These are phyloP conservation scores for Proliferodiscus dingleyae DNA, from an alignment of 2,329 filamentous ascomycete genomes.

Conservation along the genomic window DNA sequence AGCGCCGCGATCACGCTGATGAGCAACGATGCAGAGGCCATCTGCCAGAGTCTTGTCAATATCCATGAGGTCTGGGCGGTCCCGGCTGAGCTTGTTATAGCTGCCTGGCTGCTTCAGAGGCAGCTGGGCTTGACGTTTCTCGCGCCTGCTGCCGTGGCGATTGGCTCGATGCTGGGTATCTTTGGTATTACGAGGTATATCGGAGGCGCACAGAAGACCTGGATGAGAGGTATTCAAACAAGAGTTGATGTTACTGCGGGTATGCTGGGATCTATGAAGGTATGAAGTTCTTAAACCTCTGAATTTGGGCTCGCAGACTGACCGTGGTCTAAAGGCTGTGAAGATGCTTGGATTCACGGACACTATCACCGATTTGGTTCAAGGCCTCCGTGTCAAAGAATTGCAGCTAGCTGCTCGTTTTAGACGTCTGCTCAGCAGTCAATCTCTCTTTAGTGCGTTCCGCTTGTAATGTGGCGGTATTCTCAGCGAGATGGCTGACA, in stretches of 20 bases:
- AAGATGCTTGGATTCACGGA: conserved; percentile 33
- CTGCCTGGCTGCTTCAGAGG: conserved; percentile 27
- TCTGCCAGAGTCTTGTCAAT: conserved; percentile 25
- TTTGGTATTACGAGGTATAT: conserved; percentile 15
- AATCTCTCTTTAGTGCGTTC: background rate
- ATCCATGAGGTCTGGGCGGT: conserved; percentile 27
- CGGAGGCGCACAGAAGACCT: conserved; percentile 17
- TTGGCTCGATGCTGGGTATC: conserved; percentile 7
- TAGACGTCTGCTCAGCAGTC: background rate
- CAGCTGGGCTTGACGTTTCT: conserved; percentile 24
- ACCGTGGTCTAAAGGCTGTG: conserved; percentile 8
- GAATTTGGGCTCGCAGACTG: background rate
- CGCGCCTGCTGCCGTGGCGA: conserved; percentile 14
- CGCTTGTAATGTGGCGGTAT: too few species aligned
- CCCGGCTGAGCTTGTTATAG: conserved; percentile 25
- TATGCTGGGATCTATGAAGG: conserved; percentile 27
- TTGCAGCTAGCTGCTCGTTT: conserved; percentile 11
- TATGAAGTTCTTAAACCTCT: background rate
- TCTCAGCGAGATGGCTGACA: background rate
- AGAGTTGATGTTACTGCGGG: conserved; percentile 19
- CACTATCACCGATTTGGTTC: conserved; percentile 30
- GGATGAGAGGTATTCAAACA: conserved; percentile 19
- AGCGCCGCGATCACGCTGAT: conserved; percentile 29
- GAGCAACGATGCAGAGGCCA: conserved; percentile 21
- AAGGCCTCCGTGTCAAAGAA: conserved; percentile 30